Conservation (phyloP, 441 rosid genomes). For the Syzygium syzygioides region DNA sequence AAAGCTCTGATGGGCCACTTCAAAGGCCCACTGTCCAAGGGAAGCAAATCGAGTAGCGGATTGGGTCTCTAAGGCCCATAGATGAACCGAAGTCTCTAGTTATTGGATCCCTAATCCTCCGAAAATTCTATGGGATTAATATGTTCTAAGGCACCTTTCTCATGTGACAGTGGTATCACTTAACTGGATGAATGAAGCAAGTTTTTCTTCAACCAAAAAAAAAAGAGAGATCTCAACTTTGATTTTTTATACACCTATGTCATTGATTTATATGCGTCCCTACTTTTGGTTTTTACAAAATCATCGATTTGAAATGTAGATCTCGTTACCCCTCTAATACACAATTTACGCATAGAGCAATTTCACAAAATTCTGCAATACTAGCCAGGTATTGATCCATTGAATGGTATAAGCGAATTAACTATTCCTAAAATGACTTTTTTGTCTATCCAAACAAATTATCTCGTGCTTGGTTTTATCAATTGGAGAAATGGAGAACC, state of each 20-base stretch:
- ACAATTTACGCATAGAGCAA: not conserved
- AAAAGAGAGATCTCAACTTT: not conserved
- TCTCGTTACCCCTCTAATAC: not conserved
- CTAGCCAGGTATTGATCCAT: not conserved
- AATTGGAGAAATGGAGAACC: not conserved
- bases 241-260: not conserved
- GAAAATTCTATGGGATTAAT: no score
- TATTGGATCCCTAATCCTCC: no score
- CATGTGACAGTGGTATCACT: no score
- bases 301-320: not conserved
- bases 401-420: not conserved
- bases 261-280: not conserved
- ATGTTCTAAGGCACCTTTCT: no score
- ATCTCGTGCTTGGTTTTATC: not conserved
- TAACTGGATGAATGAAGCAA: no score
- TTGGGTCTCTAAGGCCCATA: no score
- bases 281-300: not conserved
- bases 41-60: no score
- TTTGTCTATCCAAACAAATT: not conserved
- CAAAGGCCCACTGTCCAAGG: no score
- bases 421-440: not conserved
- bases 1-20: no score
- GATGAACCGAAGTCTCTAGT: no score
- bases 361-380: not conserved
- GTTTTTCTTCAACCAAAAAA: no score